Percentiles rank a stretch among this genome's conserved stretches.
Conservation (phyloP, 2,329 filamentous ascomycete species). For the Aspergillus melleus region DNA sequence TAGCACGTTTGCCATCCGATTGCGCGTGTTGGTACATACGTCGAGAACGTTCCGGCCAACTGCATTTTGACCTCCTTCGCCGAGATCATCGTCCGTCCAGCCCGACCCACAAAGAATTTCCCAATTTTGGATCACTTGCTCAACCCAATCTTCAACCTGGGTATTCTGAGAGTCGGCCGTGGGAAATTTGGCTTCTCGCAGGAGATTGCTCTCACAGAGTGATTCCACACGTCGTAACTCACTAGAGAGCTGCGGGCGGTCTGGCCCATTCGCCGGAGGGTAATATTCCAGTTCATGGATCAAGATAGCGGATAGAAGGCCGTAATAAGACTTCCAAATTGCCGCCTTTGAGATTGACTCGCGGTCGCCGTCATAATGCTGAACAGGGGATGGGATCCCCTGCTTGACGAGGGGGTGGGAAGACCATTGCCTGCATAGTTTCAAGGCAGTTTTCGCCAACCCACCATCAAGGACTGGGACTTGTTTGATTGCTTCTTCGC, state of each 20-base stretch:
- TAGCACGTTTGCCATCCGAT: not conserved
- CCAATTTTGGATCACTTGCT: conserved; percentile 83
- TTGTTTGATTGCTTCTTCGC: conserved; percentile 46
- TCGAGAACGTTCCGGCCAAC: conserved; percentile 76
- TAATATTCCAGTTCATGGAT: conserved; percentile 51
- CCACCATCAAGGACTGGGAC: conserved; percentile 22
- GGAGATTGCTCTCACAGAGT: conserved; percentile 74
- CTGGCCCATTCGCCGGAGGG: conserved; percentile 36
- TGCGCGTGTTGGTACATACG: conserved; percentile 36
- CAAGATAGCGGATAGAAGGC: conserved; percentile 73
- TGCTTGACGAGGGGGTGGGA: conserved; percentile 38
- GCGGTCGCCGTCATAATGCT: conserved; percentile 14
- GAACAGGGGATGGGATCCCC: conserved; percentile 18
- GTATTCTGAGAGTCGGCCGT: conserved; percentile 75
- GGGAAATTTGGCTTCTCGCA: conserved; percentile 80
- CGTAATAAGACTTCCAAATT: conserved; percentile 85
- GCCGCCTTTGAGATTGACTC: conserved; percentile 39
- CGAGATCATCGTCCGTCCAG: conserved; percentile 80
- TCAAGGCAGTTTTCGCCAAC: conserved; percentile 42
- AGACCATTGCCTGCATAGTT: conserved; percentile 51
- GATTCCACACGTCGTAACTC: conserved; percentile 79
- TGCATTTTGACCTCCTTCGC: conserved; percentile 73
- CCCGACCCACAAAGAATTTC: conserved; percentile 72
- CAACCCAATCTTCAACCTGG: conserved; percentile 80
- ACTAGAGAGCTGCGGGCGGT: conserved; percentile 64